phyloP scores from a whole-genome alignment of 768 basidiomycete species.

The Holtermanniella nyarrowii region DNA sequence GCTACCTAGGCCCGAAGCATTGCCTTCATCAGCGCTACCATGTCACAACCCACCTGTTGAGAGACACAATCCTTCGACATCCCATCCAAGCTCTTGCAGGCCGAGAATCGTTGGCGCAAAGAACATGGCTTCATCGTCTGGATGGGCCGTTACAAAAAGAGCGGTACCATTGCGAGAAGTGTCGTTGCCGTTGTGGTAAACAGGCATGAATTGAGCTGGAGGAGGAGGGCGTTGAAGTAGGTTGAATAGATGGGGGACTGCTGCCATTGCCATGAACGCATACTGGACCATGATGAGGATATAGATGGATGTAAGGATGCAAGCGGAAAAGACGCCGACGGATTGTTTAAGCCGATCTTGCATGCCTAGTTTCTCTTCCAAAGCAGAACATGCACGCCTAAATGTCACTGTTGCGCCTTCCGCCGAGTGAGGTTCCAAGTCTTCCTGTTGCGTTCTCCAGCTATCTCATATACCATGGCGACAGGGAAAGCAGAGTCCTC shows the following conservation, averaged over 20 bases:
- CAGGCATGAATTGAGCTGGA: not conserved
- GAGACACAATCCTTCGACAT: slow-evolving; percentile 59
- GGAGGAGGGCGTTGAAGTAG: not conserved
- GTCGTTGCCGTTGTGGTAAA: not conserved
- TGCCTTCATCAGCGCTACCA: slow-evolving; percentile 41
- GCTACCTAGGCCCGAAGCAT: slow-evolving; percentile 66
- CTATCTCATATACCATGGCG: not conserved
- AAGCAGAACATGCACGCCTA: too few species aligned
- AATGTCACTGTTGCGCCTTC: too few species aligned
- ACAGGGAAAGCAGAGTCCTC: not conserved
- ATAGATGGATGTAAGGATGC: not conserved
- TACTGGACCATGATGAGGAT: not conserved
- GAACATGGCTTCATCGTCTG: slow-evolving; percentile 91
- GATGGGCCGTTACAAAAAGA: slow-evolving; percentile 74
- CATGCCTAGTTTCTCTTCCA: too few species aligned
- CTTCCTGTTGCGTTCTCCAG: not conserved
- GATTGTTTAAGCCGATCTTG: too few species aligned
- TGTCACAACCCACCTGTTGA: slow-evolving; percentile 47
- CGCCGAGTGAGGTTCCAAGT: too few species aligned
- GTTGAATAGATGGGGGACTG: not conserved
- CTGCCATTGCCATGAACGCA: not conserved
- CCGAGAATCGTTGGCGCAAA: slow-evolving; percentile 73
- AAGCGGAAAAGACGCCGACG: not conserved
- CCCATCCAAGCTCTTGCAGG: slow-evolving; percentile 41
- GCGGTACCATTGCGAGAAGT: slow-evolving; percentile 2